These are phyloP conservation scores for Alternaria arborescens DNA, from an alignment of 2,329 filamentous ascomycete species.

Conservation along the genomic window DNA sequence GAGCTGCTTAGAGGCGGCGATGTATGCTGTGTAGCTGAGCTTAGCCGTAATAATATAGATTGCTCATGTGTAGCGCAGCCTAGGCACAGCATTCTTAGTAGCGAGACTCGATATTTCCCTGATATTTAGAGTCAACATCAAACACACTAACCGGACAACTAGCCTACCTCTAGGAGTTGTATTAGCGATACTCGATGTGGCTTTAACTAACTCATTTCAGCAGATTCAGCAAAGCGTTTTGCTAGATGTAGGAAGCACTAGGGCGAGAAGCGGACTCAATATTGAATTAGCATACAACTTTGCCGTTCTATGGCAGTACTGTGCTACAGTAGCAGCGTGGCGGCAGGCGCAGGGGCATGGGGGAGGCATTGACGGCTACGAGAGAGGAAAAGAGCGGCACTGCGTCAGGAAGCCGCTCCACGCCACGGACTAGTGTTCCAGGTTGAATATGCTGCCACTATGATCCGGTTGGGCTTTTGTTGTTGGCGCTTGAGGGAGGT, in stretches of 20 bases:
- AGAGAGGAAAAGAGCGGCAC: neutral
- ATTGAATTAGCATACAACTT: neutral
- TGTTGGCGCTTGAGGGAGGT: neutral
- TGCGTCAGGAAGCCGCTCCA: slow-evolving; percentile 2
- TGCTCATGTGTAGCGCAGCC: slow-evolving; percentile 5
- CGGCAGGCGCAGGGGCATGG: too few relatives aligned
- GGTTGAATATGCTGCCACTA: neutral
- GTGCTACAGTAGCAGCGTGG: neutral
- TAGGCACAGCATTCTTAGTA: slow-evolving; percentile 10
- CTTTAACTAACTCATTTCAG: slow-evolving; percentile 5
- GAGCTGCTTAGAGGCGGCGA: neutral
- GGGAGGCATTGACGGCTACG: neutral
- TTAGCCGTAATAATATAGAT: slow-evolving; percentile 5
- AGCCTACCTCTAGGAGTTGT: neutral
- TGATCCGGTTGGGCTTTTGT: neutral
- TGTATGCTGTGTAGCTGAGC: slow-evolving; percentile 5
- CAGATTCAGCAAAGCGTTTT: neutral
- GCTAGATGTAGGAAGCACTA: slow-evolving; percentile 1
- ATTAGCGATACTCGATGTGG: neutral
- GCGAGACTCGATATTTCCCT: too few relatives aligned
- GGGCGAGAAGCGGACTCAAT: slow-evolving; percentile 4
- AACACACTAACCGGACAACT: neutral
- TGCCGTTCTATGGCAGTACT: neutral
- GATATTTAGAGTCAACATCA: neutral
- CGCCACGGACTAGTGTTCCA: neutral